A percentile compares a stretch with the other conserved stretches of the same genome.
These are phyloP conservation scores for Sclerotinia spermophila DNA, from an alignment of 2,329 filamentous ascomycete species.

Conservation along the genomic window DNA sequence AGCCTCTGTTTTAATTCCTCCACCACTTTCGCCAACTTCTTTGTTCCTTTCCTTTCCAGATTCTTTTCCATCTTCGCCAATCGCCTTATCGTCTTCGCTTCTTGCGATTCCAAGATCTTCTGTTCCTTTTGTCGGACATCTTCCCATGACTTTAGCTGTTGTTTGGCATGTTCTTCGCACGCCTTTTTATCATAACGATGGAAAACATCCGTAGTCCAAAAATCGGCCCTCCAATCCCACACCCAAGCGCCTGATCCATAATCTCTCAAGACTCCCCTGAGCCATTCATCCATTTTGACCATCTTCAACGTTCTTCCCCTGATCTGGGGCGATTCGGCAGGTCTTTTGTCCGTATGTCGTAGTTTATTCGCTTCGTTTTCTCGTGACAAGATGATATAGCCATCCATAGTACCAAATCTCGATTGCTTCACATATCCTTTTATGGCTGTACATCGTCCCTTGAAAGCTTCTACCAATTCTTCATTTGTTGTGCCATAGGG, in stretches of 20 bases:
- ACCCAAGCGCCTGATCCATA: background rate
- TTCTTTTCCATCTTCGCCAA: background rate
- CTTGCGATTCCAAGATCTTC: too few relatives aligned
- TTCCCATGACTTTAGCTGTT: background rate
- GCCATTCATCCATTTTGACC: background rate
- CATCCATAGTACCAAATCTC: fast-evolving
- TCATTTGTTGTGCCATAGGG: background rate
- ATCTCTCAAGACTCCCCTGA: background rate
- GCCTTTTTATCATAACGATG: background rate
- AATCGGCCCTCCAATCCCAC: conserved; percentile 13
- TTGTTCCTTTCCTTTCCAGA: background rate
- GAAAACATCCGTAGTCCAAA: conserved; percentile 16
- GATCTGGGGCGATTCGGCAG: background rate
- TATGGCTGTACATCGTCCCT: background rate
- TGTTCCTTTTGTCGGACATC: background rate
- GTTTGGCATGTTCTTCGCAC: background rate
- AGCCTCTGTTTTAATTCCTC: background rate
- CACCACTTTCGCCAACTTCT: background rate
- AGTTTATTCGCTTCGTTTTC: background rate
- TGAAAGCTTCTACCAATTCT: conserved; percentile 7
- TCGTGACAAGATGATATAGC: background rate
- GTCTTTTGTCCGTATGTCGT: background rate
- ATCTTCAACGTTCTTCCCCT: background rate
- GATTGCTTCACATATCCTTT: background rate
- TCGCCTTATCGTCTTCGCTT: background rate